A percentile compares a stretch with the other conserved stretches of the same genome.
Evolutionary conservation across 2,329 filamentous ascomycete genomes (phyloP).

Genomic region (Microdochium nivale): DNA sequence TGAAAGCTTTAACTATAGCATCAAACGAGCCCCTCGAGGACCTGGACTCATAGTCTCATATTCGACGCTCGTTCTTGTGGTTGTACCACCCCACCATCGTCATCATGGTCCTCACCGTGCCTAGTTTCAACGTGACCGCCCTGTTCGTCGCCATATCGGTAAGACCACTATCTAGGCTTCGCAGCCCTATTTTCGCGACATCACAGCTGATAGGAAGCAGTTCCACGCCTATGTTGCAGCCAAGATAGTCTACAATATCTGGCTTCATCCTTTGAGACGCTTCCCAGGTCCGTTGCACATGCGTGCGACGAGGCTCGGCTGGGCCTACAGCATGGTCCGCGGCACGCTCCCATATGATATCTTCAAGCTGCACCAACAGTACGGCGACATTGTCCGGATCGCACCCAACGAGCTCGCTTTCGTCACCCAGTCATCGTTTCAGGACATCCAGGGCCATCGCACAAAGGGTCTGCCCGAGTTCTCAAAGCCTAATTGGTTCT

Average conservation of each 20-base stretch:
- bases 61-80: neutral
- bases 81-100: neutral
- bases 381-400: slow-evolving; percentile 31
- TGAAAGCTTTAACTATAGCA: no score
- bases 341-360: slow-evolving; percentile 16
- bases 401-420: slow-evolving; percentile 32
- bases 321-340: neutral
- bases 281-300: slow-evolving; percentile 19
- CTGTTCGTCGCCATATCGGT: neutral
- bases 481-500: slow-evolving; percentile 19
- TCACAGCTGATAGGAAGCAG: slow-evolving; percentile 3
- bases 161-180: no score
- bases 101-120: neutral
- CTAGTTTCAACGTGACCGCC: neutral
- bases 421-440: slow-evolving; percentile 26
- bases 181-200: no score
- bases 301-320: slow-evolving; percentile 10
- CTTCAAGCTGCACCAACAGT: slow-evolving; percentile 21
- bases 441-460: slow-evolving; percentile 19
- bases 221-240: slow-evolving; percentile 9
- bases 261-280: slow-evolving; percentile 16
- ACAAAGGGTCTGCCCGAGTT: slow-evolving; percentile 17
- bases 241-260: slow-evolving; percentile 15
- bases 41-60: neutral
- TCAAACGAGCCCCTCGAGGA: no score